Evolutionary conservation across 2,329 filamentous ascomycete genomes (phyloP).

Genomic region (Talaromyces atroroseus): DNA sequence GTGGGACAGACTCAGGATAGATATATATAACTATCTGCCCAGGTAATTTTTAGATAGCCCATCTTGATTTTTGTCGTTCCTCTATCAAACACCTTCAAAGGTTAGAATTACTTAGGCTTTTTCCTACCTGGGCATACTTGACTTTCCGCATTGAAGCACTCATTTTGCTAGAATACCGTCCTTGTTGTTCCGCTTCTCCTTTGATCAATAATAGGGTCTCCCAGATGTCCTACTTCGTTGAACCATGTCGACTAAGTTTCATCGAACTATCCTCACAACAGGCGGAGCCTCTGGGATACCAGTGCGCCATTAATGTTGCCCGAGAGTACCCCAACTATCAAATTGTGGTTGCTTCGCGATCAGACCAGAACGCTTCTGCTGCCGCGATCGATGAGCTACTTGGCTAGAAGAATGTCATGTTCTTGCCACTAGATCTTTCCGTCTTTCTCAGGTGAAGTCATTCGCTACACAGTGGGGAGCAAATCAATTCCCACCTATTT

Average conservation of each 20-base stretch:
- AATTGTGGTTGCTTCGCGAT: conserved; percentile 42
- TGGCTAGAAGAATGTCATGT: conserved; percentile 38
- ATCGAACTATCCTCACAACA: conserved; percentile 32
- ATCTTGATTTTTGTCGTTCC: no score
- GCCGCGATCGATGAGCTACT: conserved; percentile 40
- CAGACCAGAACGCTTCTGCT: conserved; percentile 39
- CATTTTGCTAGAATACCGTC: no score
- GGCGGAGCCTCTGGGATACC: conserved; percentile 47
- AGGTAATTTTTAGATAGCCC: no score
- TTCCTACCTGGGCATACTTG: no score
- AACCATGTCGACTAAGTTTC: background rate
- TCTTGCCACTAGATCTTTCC: conserved; percentile 42
- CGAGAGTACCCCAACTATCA: conserved; percentile 35
- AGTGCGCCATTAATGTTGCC: conserved; percentile 39
- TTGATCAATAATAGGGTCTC: no score
- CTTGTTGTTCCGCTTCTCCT: no score
- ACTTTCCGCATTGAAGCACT: no score
- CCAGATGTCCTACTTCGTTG: background rate
- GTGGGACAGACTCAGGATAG: background rate
- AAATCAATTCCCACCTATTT: conserved; percentile 37
- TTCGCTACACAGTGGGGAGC: conserved; percentile 36
- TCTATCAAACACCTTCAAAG: no score
- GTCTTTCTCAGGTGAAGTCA: conserved; percentile 33
- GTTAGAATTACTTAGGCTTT: no score
- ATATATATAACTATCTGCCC: background rate